Percentiles rank a stretch among this genome's conserved stretches.
Conservation (phyloP, 1,284 basidiomycete genomes). For the Sporisorium iseilematis-ciliati region DNA sequence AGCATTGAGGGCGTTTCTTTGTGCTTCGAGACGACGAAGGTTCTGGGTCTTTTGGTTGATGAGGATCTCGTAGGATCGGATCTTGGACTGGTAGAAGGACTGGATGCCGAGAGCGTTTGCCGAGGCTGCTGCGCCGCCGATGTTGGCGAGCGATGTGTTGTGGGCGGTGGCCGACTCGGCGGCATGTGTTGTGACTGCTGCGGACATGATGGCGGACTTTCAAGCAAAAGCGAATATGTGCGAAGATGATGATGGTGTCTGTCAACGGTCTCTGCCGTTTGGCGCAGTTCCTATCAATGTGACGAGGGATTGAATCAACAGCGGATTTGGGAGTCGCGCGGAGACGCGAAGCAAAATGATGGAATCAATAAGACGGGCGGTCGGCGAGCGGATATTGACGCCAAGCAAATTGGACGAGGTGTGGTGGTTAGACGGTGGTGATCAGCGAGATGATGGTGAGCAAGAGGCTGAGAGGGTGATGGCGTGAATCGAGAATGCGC, state of each 20-base stretch:
- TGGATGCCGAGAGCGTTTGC: slow-evolving; percentile 70
- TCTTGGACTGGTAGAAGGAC: slow-evolving; percentile 95
- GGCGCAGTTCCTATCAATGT: neutral
- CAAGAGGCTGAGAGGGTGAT: neutral
- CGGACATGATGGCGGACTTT: slow-evolving; percentile 24
- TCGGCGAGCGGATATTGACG: neutral
- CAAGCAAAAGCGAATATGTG: neutral
- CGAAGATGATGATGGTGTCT: neutral
- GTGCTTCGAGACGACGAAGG: slow-evolving; percentile 91
- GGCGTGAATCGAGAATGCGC: neutral
- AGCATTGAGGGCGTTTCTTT: slow-evolving; percentile 94
- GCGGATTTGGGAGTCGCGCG: neutral
- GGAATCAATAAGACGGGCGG: too few species aligned
- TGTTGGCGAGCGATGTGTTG: slow-evolving; percentile 29
- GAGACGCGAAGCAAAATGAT: too few species aligned
- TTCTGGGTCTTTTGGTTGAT: slow-evolving; percentile 98
- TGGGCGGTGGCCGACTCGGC: slow-evolving; percentile 25
- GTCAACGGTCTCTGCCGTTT: neutral
- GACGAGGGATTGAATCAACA: neutral
- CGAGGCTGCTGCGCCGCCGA: slow-evolving; percentile 49
- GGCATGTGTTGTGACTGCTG: slow-evolving; percentile 42
- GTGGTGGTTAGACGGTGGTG: slow-evolving; percentile 6
- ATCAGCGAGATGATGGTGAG: slow-evolving; percentile 6
- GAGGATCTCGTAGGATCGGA: slow-evolving; percentile 88
- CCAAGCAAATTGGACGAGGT: too few species aligned